Conservation (phyloP, 2,329 filamentous ascomycete species). For the Phyllosticta ampelicida region DNA sequence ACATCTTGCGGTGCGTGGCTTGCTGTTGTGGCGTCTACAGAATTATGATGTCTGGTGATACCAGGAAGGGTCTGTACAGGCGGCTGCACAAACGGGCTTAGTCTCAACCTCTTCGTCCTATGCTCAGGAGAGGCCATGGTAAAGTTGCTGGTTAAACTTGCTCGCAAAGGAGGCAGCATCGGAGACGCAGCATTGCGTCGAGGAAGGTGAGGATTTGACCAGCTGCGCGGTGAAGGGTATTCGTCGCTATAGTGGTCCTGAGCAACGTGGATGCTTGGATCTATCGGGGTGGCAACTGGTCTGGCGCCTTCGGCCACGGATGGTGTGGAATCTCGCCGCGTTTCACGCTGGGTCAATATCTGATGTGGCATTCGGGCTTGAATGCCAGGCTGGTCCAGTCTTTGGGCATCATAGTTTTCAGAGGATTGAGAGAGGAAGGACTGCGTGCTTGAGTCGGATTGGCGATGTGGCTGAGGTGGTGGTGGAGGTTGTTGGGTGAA, state of each 20-base stretch:
- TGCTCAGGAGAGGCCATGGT: constrained; percentile 17
- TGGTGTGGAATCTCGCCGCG: neutral
- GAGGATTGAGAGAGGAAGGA: constrained; percentile 15
- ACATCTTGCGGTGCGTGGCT: constrained; percentile 17
- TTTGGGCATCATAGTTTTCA: neutral
- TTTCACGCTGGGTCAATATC: neutral
- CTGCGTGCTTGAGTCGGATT: constrained; percentile 13
- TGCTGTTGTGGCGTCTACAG: constrained; percentile 1
- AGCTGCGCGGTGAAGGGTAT: constrained; percentile 15
- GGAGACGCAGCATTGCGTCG: neutral
- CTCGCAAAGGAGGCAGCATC: constrained; percentile 7
- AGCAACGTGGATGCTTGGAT: constrained; percentile 6
- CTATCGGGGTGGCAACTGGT: constrained; percentile 5
- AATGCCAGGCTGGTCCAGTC: neutral
- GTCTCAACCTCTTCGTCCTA: constrained; percentile 24
- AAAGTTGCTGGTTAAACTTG: neutral
- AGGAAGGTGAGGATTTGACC: constrained; percentile 1
- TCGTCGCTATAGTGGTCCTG: constrained; percentile 14
- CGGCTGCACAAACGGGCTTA: constrained; percentile 16
- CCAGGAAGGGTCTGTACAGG: neutral
- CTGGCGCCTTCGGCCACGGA: constrained; percentile 14
- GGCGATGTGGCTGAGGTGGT: constrained; percentile 10
- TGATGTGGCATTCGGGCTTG: neutral
- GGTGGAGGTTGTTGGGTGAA: neutral
- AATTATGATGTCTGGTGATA: neutral